Evolutionary conservation across 2,329 filamentous ascomycete genomes (phyloP).

Genomic region (Aspergillus pseudoterreus): DNA sequence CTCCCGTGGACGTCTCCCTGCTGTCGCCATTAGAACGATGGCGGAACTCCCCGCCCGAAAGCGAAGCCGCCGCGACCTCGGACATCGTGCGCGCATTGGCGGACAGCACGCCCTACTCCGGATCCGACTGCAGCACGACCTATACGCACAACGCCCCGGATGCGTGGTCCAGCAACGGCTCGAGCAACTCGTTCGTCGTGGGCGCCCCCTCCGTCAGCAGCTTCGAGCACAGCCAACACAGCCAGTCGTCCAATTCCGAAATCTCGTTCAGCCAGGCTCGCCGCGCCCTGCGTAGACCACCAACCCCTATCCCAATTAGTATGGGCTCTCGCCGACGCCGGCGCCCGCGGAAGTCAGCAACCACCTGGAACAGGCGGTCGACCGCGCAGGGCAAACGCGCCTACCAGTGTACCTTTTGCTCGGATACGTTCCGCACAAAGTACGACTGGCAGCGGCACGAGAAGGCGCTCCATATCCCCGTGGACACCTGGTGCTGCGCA

Average conservation of each 20-base stretch:
- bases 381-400: conserved; percentile 20
- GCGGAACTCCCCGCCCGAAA: conserved; percentile 62
- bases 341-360: conserved; percentile 32
- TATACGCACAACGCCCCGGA: conserved; percentile 16
- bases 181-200: conserved; percentile 45
- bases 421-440: conserved; percentile 44
- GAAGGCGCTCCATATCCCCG: conserved; percentile 44
- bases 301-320: conserved; percentile 7
- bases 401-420: conserved; percentile 47
- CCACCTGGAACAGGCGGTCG: conserved; percentile 25
- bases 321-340: conserved; percentile 14
- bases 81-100: conserved; percentile 59
- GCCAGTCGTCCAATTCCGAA: conserved; percentile 47
- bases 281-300: conserved; percentile 4
- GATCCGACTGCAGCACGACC: conserved; percentile 12
- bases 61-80: conserved; percentile 59
- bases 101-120: conserved; percentile 20
- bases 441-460: conserved; percentile 49
- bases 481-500: conserved; percentile 51
- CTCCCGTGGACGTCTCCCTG: conserved; percentile 38
- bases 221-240: conserved; percentile 50
- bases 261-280: conserved; percentile 35
- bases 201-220: conserved; percentile 49
- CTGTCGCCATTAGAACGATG: conserved; percentile 63
- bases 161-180: conserved; percentile 43